These are phyloP conservation scores for Calophaca sinica DNA, from an alignment of 306 rosid genomes.

Conservation along the genomic window DNA sequence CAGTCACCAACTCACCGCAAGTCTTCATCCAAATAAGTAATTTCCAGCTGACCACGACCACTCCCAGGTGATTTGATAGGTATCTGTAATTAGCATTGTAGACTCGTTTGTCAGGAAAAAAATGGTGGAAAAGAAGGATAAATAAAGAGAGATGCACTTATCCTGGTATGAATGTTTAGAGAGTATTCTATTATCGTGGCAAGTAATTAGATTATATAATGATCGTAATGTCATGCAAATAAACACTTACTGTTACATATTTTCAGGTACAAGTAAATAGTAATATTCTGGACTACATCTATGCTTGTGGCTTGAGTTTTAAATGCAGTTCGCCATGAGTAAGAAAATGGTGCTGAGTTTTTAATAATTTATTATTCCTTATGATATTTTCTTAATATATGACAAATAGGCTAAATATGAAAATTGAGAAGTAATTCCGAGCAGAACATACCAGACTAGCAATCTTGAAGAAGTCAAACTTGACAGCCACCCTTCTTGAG, in stretches of 20 bases:
- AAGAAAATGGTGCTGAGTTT: constrained; percentile 14
- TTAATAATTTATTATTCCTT: neutral
- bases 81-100: constrained; percentile 58
- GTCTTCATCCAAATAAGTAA: constrained; percentile 86
- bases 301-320: too few species aligned
- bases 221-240: too few species aligned
- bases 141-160: too few species aligned
- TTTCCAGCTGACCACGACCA: constrained; percentile 85
- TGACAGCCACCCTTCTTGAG: constrained; percentile 81
- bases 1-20: constrained; percentile 59
- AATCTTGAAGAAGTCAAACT: constrained; percentile 86
- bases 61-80: constrained; percentile 83
- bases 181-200: too few species aligned
- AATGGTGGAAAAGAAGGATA: neutral
- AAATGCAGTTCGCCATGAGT: neutral
- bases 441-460: constrained; percentile 63
- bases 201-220: too few species aligned
- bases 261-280: too few species aligned
- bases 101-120: constrained; percentile 11
- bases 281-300: too few species aligned
- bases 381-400: neutral
- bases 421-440: constrained; percentile 1
- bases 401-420: constrained; percentile 20
- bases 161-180: too few species aligned
- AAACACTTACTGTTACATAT: too few species aligned